Evolutionary conservation across 106 monocot genomes (phyloP), one percentile per base, ranked within the genome.

Genomic region (Triglochin maritima): DNA sequence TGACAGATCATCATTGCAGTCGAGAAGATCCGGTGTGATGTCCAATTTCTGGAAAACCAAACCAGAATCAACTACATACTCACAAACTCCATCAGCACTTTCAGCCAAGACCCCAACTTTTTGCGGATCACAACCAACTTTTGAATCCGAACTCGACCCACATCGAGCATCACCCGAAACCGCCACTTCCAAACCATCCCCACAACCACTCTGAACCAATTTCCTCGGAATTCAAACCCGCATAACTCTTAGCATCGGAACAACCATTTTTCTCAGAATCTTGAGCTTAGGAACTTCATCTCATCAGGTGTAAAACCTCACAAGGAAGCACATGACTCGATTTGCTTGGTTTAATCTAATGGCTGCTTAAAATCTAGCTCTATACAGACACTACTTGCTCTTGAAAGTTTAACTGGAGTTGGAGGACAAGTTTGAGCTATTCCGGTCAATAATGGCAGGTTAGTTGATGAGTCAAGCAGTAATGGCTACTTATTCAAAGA

Each of bases 381-480:
- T 4, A 69, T 15, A 56, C 76, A 76, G 14, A 76, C 50, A 8
- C 44, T 17, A 14, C 63, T 2, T 7, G 57, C 57, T 60, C 69
- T 76, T 62, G 76, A 50, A 44, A 2, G 51, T 56, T 56, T 60
- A 4, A 57, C 10, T 47, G 69, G 69, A 57, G 76, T 69, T 41
- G 49, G 69, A 47, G 76, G 76, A 15, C 76, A 69, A 29, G 63
- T 43, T 2, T 63, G 63, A 11, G 66, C 58, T 42, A 66, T 49
- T 5, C 74, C 66, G 13, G 58, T 58, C 15, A 74, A 12, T 7
- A 84, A 49, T 61, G 79, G 82, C 82, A 77, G 86, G 89, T 9
- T 84, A 80, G 63, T 94, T 71, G 55, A 94, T 89, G 29, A 79
- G 79, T 57, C 51, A 76, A 56, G 62, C 74, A 7, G 60, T 48